Base-by-base conservation (phyloP, 441 rosid species). In the Manihot esculenta region DNA sequence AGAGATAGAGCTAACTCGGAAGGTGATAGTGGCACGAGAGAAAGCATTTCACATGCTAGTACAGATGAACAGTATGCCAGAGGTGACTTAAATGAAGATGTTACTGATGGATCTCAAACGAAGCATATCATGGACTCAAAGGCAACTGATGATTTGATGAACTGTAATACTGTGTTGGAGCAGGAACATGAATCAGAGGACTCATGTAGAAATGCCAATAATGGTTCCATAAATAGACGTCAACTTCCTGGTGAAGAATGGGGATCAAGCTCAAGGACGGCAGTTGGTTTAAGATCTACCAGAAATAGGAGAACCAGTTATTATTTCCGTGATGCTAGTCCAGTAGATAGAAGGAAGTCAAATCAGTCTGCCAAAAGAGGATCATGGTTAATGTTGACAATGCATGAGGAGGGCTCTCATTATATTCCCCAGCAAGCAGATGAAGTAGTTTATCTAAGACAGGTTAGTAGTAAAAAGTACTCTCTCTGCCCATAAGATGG, bases 391-490 rank as follows among this genome's bases (percentile, higher is more conserved):
- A 83, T 93, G 88, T 72, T 96, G 78, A 81, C 89, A 67, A 79
- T 75, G 69, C 94, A 92, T 56, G 98, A 91, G 80, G 94, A 96
- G 82, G 98, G 98, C 50, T 86, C 91, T 51, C 94, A 89, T 65
- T 96, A 90, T 80, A 93, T 93, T 77, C 99, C 99, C 45, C 99
- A 96, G 72, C 85, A 70, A 67, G 96, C 96, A 77, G 99, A 96
- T 77, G 91, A 89, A 76, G 83, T 90, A 68, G 97, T 81, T 45
- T 96, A 96, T 81, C 68, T 96, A 82, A 88, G 96, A 82, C 99
- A 96, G 92, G 99, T 89, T 70, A 67, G 89, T 71, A 11, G 27
- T 23, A 63, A 70, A 8, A 23, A 56, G 45, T 41, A n/a, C 33
- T 30, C 4, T 4, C 2, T 4, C 2, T 30, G 2, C 35, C 35